These are phyloP conservation scores for Candida quercuum DNA, from an alignment of 805 yeast species.

Conservation along the genomic window DNA sequence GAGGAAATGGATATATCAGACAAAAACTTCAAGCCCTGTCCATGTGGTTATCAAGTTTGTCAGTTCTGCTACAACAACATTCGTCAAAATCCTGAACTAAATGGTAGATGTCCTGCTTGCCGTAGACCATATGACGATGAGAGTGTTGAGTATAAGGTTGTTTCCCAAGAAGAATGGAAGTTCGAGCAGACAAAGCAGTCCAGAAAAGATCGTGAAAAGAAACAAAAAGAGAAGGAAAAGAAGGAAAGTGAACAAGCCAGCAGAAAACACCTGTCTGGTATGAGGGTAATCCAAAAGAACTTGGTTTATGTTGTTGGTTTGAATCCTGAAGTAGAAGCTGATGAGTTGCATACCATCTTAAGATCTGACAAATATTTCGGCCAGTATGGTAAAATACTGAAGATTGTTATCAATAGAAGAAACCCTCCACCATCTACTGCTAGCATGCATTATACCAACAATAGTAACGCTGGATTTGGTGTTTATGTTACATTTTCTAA, in stretches of 20 bases:
- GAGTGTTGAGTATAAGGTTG: slow-evolving; percentile 76
- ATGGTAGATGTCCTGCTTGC: slow-evolving; percentile 97
- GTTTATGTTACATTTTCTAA: slow-evolving; percentile 91
- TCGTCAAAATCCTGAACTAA: slow-evolving; percentile 89
- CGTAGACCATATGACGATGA: slow-evolving; percentile 92
- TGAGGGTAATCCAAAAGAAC: slow-evolving; percentile 97
- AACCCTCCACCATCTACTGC: slow-evolving; percentile 33
- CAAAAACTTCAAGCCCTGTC: slow-evolving; percentile 97
- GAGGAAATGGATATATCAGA: slow-evolving; percentile 98
- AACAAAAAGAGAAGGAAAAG: slow-evolving; percentile 84
- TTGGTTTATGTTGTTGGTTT: slow-evolving; percentile 94
- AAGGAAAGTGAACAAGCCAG: slow-evolving; percentile 79
- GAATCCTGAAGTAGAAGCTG: slow-evolving; percentile 76
- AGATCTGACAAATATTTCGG: slow-evolving; percentile 94
- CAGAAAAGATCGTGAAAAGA: slow-evolving; percentile 74
- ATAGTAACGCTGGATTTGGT: slow-evolving; percentile 68
- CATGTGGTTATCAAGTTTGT: slow-evolving; percentile 98
- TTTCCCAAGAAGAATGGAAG: slow-evolving; percentile 81
- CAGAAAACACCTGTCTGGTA: slow-evolving; percentile 89
- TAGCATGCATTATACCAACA: slow-evolving; percentile 11
- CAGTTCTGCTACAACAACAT: slow-evolving; percentile 98
- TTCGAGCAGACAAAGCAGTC: slow-evolving; percentile 75
- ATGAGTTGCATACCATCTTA: slow-evolving; percentile 74
- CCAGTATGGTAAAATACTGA: slow-evolving; percentile 94
- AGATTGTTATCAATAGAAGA: slow-evolving; percentile 86